Base-by-base conservation (phyloP, 805 yeast species). In the Metschnikowia anglica region DNA sequence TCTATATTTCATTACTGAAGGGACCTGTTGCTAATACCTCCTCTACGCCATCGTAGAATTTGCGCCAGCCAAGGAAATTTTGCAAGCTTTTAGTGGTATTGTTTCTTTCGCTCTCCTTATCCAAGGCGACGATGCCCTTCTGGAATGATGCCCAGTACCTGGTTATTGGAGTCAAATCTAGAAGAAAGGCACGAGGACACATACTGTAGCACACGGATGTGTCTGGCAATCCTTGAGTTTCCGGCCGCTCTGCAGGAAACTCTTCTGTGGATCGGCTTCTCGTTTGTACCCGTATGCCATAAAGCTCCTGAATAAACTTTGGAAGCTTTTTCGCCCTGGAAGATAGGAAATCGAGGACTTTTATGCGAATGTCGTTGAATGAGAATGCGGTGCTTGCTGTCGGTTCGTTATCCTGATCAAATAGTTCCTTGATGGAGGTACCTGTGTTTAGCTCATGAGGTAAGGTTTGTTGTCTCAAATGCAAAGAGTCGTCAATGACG, bases 401-500 rank as follows among this genome's bases (percentile, higher is more conserved):
- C 9, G 36, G 26, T 21, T 28, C 28, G 10, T n/a, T 27, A 5
- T 24, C 41, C 5, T 16, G 37, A 2, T 17, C 32, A 20, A 39
- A 5, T 3, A 39, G 21, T 15, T 32, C 30, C 4, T 16, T 3
- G 27, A 65, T 34, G 20, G 49, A 41, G 2, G 46, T 15, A 0
- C 72, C 68, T 4, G 68, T 52, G 42, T 66, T 61, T n/a, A 57
- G 47, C 47, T 76, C 81, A 43, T 62, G 67, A 2, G 73, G 69
- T 23, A 70, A 42, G 5, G 67, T 51, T 1, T 51, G 46, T 17
- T 65, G 67, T 2, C 38, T 48, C 12, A 65, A 39, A n/a, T 50
- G 52, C 8, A 54, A 55, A 6, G 63, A 50, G 4, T 70, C 71
- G 46, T 62, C 66, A 21, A 73, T 52, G 27, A 51, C 52, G 29